Percentiles rank a stretch among this genome's conserved stretches.
Evolutionary conservation across 345 rosid genomes (phyloP).

Genomic region (Abelmoschus esculentus): DNA sequence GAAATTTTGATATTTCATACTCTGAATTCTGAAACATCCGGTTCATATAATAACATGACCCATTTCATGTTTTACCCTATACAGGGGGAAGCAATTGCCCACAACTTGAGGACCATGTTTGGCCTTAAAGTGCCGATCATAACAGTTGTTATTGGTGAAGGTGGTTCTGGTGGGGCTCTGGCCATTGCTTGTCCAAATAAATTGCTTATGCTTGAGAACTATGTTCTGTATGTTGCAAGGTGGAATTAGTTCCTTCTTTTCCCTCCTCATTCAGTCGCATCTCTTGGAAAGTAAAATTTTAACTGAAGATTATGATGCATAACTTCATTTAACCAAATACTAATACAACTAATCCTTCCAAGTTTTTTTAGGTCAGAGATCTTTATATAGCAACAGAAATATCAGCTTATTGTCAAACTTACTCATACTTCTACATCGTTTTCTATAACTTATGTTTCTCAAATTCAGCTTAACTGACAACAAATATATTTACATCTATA

Average conservation of each 20-base stretch:
- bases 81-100: conserved; percentile 99
- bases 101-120: conserved; percentile 89
- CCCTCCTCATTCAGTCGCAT: not conserved
- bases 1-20: conserved; percentile 2
- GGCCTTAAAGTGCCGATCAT: conserved; percentile 89
- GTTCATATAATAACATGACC: conserved; percentile 1
- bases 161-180: conserved; percentile 99
- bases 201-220: conserved; percentile 90
- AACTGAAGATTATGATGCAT: not conserved
- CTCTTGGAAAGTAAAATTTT: not conserved
- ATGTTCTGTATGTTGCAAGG: conserved; percentile 97
- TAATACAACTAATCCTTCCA: not conserved
- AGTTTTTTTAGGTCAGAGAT: not conserved
- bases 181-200: conserved; percentile 95
- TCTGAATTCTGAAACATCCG: not conserved
- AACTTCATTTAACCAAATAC: not conserved
- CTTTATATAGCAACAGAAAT: not conserved
- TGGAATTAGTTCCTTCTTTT: conserved; percentile 20
- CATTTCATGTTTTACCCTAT: not conserved
- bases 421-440: not conserved
- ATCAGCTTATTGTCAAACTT: not conserved
- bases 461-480: not conserved
- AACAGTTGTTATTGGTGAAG: conserved; percentile 92
- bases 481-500: not conserved
- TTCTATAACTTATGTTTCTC: not conserved